Evolutionary conservation across 2,329 filamentous ascomycete species (phyloP).

Genomic region (Aureobasidium sp.): DNA sequence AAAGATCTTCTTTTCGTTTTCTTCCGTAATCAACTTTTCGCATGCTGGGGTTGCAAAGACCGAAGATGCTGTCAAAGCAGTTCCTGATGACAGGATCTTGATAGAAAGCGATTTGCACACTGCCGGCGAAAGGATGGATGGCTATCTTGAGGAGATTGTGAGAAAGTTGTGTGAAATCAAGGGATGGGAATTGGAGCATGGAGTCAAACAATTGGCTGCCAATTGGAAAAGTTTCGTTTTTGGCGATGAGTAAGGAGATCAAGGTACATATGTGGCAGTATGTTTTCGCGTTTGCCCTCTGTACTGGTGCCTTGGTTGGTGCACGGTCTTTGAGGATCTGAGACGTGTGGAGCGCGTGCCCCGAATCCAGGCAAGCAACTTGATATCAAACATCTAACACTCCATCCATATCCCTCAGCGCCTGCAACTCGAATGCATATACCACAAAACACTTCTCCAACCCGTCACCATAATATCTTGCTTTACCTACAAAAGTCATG

Average conservation of each 20-base stretch:
- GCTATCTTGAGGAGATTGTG: slow-evolving; percentile 64
- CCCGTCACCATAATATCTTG: background rate
- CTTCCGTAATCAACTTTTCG: slow-evolving; percentile 70
- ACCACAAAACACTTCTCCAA: background rate
- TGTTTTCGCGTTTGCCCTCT: background rate
- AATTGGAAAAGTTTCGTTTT: slow-evolving; percentile 78
- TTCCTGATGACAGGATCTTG: slow-evolving; percentile 73
- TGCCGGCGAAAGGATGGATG: slow-evolving; percentile 77
- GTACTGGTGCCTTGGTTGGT: background rate
- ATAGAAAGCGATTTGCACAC: slow-evolving; percentile 86
- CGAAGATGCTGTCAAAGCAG: slow-evolving; percentile 59
- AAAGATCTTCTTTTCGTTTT: slow-evolving; percentile 83
- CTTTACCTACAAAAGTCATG: background rate
- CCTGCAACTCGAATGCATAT: background rate
- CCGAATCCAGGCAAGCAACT: too few species aligned
- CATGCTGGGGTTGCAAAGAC: slow-evolving; percentile 48
- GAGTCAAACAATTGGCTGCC: slow-evolving; percentile 56
- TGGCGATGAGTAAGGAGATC: slow-evolving; percentile 36
- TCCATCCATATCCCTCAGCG: too few species aligned
- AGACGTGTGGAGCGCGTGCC: too few species aligned
- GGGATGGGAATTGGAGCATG: slow-evolving; percentile 67
- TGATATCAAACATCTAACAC: too few species aligned
- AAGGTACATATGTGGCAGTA: too few species aligned
- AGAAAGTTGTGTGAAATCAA: slow-evolving; percentile 71
- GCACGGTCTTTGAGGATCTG: too few species aligned